Evolutionary conservation across 2,329 filamentous ascomycete species (phyloP), one percentile per base, ranked within the genome.

Genomic region (Seiridium unicorne): DNA sequence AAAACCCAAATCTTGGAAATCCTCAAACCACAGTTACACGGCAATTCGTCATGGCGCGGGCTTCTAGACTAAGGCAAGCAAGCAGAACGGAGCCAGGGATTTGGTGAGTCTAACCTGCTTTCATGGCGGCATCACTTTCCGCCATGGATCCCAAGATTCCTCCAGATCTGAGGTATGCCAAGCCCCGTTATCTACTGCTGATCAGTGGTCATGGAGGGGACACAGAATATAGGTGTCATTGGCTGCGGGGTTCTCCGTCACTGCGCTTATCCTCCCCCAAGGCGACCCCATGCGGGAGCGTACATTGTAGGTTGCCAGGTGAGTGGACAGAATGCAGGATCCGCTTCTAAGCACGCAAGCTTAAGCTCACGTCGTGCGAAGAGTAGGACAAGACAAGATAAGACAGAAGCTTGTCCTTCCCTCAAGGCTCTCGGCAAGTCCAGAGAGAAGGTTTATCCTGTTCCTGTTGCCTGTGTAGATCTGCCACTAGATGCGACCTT

Each of bases 291-390:
- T 44, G 42, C 31, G 54, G 54, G 18, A 44, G 18, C 4, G 40
- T 32, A 31, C 10, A 31, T 13, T 56, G 54, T 18, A 56, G 54
- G 54, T 56, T 32, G 26, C 47, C 36, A 26, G 18, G 18, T 8
- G 47, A 46, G 54, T 56, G 38, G n/a, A 56, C 54, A 26, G 32
- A 56, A 56, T 34, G 54, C 54, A 44, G 54, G 38, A 1, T 18
- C 54, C n/a, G 54, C 47, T 32, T 56, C 54, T 34, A 46, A n/a
- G 26, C 54, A 42, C 10, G 47, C 31, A 31, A 46, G 6, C 40
- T 32, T 13, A 11, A 56, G 18, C 18, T 26, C 44, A 32, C 31
- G 40, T 26, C 6, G 35, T 32, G 38, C n/a, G 6, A 31, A 46
- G n/a, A 13, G 54, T 9, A 56, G 38, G 18, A 26, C 18, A 26